A percentile compares a stretch with the other conserved stretches of the same genome.
Evolutionary conservation across 768 basidiomycete species (phyloP).

Genomic region (Sporobolomyces pararoseus): DNA sequence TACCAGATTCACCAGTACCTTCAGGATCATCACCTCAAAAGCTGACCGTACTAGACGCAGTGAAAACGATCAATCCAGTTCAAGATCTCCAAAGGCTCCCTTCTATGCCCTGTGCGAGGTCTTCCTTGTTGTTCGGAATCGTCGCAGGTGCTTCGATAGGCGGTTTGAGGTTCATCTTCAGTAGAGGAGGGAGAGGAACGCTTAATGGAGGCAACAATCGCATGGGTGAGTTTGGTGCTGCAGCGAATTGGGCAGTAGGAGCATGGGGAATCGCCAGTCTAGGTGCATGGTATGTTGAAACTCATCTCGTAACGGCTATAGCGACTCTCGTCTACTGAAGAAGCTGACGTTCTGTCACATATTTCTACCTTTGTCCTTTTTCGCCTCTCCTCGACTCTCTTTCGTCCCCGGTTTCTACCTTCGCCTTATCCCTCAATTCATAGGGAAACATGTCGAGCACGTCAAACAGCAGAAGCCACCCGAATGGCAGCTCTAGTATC

Average conservation of each 20-base stretch:
- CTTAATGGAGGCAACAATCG: constrained; percentile 10
- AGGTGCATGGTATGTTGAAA: constrained; percentile 38
- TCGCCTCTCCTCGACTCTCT: background rate
- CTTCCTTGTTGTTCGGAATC: constrained; percentile 40
- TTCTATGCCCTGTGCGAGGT: constrained; percentile 36
- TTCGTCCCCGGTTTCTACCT: too few species aligned
- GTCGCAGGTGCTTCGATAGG: constrained; percentile 36
- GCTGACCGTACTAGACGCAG: constrained; percentile 29
- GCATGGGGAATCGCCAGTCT: constrained; percentile 38
- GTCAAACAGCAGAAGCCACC: constrained; percentile 35
- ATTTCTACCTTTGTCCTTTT: background rate
- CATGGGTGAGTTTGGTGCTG: constrained; percentile 12
- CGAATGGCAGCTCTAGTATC: constrained; percentile 33
- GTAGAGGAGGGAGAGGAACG: constrained; percentile 11
- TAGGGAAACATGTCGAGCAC: constrained; percentile 32
- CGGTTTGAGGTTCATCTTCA: constrained; percentile 36
- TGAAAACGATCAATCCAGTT: constrained; percentile 37
- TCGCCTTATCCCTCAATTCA: background rate
- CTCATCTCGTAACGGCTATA: too few species aligned
- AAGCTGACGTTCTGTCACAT: background rate
- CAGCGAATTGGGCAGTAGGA: constrained; percentile 41
- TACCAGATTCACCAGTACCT: background rate
- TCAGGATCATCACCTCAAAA: background rate
- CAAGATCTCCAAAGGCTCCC: constrained; percentile 38
- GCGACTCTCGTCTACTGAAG: background rate